phyloP scores from a whole-genome alignment of 2,329 filamentous ascomycete genomes.

The Fusarium musae region DNA sequence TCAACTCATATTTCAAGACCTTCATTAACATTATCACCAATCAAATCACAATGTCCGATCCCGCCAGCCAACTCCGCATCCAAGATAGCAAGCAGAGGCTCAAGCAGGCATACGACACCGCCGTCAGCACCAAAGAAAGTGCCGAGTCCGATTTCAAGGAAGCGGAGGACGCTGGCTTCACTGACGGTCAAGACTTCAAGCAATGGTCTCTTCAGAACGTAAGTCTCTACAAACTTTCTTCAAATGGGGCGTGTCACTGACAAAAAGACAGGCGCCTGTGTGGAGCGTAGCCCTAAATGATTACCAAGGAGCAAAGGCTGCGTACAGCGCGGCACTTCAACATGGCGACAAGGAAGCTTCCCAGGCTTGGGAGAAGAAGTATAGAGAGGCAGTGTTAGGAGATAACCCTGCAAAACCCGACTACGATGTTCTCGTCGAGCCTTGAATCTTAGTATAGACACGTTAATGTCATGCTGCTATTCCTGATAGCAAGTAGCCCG shows the following conservation, averaged over 20 bases:
- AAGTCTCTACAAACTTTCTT: accelerated
- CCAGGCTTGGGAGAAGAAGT: not conserved
- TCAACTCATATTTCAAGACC: accelerated
- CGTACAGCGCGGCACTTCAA: not conserved
- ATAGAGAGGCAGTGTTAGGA: not conserved
- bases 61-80: not conserved
- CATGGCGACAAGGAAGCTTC: not conserved
- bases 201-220: accelerated
- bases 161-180: accelerated
- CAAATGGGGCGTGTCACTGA: accelerated
- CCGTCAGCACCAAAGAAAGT: accelerated
- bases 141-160: not conserved
- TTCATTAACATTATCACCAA: accelerated
- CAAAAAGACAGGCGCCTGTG: not conserved
- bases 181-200: accelerated
- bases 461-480: accelerated
- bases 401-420: not conserved
- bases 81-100: not conserved
- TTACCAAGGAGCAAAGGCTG: not conserved
- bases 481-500: accelerated
- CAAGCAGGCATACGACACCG: accelerated
- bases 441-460: not conserved
- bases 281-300: accelerated
- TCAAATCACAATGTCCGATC: not conserved
- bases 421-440: not conserved